These are phyloP conservation scores for Candida nitratophila DNA, from an alignment of 805 yeast species.

Conservation along the genomic window DNA sequence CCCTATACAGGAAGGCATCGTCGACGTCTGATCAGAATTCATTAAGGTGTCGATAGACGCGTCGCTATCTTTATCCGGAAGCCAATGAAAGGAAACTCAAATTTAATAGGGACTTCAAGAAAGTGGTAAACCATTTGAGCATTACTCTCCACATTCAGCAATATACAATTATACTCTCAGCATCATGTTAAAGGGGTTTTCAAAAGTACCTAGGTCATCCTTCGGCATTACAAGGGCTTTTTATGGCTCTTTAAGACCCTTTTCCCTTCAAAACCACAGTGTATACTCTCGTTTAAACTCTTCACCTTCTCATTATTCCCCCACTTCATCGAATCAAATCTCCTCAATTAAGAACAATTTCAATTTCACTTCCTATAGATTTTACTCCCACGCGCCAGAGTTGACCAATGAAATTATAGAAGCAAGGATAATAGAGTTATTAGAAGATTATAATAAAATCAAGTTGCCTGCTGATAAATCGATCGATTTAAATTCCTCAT, in stretches of 20 bases:
- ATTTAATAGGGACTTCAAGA: too few species aligned
- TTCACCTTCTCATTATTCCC: not conserved
- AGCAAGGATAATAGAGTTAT: constrained; percentile 55
- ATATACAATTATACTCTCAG: too few species aligned
- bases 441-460: constrained; percentile 59
- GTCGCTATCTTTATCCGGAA: not conserved
- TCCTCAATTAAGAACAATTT: not conserved
- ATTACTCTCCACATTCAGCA: too few species aligned
- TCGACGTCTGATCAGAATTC: too few species aligned
- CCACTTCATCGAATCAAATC: not conserved
- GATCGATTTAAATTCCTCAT: constrained; percentile 38
- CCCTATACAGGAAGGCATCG: too few species aligned
- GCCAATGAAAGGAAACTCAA: not conserved
- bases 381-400: constrained; percentile 52
- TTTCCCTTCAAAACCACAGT: not conserved
- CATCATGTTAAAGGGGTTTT: not conserved
- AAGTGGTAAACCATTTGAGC: too few species aligned
- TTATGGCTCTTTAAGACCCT: not conserved
- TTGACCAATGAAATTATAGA: constrained; percentile 55
- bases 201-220: not conserved
- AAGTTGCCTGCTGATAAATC: constrained; percentile 21
- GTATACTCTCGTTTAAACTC: not conserved
- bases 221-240: not conserved
- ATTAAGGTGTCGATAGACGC: too few species aligned
- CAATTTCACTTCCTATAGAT: constrained; percentile 1